Percentiles rank a stretch among this genome's conserved stretches.
Evolutionary conservation across 345 rosid genomes (phyloP).

Genomic region (Bruguiera parviflora): DNA sequence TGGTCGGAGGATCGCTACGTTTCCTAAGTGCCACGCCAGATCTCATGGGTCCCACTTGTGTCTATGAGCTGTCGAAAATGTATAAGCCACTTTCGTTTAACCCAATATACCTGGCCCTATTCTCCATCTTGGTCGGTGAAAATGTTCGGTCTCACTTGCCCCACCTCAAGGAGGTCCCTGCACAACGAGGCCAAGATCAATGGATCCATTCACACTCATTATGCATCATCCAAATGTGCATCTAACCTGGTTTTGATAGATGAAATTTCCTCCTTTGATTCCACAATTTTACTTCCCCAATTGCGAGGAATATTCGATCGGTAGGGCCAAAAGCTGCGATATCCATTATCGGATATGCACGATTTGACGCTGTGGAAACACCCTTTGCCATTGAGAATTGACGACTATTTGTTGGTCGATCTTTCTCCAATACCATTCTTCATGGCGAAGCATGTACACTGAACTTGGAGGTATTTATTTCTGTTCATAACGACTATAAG

Average conservation of each 20-base stretch:
- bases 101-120: too few species aligned
- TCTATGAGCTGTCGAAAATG: neutral
- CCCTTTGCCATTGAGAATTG: too few species aligned
- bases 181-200: constrained; percentile 25
- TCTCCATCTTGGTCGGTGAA: constrained; percentile 12
- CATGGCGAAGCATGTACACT: too few species aligned
- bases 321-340: neutral
- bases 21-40: constrained; percentile 24
- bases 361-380: neutral
- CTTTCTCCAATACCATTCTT: too few species aligned
- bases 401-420: too few species aligned
- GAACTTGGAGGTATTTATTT: too few species aligned
- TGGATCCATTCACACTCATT: neutral
- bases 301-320: neutral
- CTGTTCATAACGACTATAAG: too few species aligned
- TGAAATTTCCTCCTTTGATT: constrained; percentile 4
- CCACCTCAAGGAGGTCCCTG: constrained; percentile 19
- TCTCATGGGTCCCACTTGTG: constrained; percentile 18
- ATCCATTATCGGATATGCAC: neutral
- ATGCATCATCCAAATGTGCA: neutral
- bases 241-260: neutral
- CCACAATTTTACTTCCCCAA: neutral
- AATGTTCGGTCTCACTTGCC: constrained; percentile 17
- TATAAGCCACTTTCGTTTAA: neutral
- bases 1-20: constrained; percentile 10